These are phyloP conservation scores for Neurospora sp. DNA, from an alignment of 495 filamentous ascomycete species.

Conservation along the genomic window DNA sequence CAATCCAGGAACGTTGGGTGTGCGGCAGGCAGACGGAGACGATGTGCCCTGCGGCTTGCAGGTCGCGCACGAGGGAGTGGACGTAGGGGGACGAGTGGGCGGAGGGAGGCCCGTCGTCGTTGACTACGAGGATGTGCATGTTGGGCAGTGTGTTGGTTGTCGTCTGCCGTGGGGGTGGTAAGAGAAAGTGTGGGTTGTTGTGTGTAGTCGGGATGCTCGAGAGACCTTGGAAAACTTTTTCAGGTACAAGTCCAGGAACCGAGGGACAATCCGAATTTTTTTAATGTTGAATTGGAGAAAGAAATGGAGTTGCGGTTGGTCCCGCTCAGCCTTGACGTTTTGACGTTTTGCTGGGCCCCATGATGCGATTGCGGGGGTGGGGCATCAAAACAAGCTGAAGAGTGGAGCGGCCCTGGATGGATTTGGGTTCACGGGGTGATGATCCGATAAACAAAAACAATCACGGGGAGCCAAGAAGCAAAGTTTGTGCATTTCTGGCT, in stretches of 20 bases:
- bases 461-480: neutral
- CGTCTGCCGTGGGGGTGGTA: too few relatives aligned
- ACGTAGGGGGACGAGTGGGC: constrained; percentile 87
- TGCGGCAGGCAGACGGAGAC: constrained; percentile 88
- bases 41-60: constrained; percentile 67
- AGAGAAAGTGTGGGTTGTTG: neutral
- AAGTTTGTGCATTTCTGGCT: neutral
- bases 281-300: neutral
- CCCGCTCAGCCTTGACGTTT: constrained; percentile 1
- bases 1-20: constrained; percentile 92
- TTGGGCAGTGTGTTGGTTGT: neutral
- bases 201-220: neutral
- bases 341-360: constrained; percentile 1
- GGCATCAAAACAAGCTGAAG: neutral
- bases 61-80: constrained; percentile 68
- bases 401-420: neutral
- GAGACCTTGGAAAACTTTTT: neutral
- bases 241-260: neutral
- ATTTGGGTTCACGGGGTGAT: neutral
- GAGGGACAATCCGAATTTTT: neutral
- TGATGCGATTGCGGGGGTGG: neutral
- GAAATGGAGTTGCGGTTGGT: neutral
- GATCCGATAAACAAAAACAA: neutral
- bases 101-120: constrained; percentile 95
- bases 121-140: constrained; percentile 44